phyloP scores from a whole-genome alignment of 495 filamentous ascomycete species.

The Hyaloscypha hepaticicola region DNA sequence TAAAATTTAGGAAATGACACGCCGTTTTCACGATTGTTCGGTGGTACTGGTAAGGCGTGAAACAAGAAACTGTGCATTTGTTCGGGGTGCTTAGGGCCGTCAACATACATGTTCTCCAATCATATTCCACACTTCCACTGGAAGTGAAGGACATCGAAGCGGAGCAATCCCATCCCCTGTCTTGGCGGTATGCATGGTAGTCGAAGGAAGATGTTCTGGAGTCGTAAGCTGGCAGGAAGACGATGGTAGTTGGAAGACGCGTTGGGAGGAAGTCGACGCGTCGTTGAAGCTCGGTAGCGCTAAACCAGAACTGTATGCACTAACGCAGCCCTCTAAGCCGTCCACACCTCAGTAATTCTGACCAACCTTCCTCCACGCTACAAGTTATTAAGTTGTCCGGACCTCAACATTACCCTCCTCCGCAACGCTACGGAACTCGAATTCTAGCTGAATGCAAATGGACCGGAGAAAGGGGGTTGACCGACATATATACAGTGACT shows the following conservation, averaged over 20 bases:
- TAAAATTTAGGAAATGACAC: too few species aligned
- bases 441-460: too few species aligned
- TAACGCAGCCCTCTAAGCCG: too few species aligned
- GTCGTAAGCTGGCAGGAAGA: neutral
- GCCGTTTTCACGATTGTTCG: too few species aligned
- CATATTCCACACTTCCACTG: slow-evolving; percentile 10
- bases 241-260: neutral
- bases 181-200: neutral
- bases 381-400: too few species aligned
- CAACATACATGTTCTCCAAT: slow-evolving; percentile 7
- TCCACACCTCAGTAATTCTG: too few species aligned
- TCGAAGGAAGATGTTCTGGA: neutral
- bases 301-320: neutral
- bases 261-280: neutral
- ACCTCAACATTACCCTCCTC: too few species aligned
- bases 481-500: neutral
- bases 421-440: too few species aligned
- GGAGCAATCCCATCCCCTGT: neutral
- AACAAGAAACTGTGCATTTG: too few species aligned
- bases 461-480: neutral
- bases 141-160: neutral
- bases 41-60: too few species aligned
- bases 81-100: neutral
- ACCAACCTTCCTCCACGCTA: too few species aligned
- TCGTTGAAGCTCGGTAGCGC: neutral